Base-by-base conservation (phyloP, 805 yeast genomes). In the Ogataea allantospora region DNA sequence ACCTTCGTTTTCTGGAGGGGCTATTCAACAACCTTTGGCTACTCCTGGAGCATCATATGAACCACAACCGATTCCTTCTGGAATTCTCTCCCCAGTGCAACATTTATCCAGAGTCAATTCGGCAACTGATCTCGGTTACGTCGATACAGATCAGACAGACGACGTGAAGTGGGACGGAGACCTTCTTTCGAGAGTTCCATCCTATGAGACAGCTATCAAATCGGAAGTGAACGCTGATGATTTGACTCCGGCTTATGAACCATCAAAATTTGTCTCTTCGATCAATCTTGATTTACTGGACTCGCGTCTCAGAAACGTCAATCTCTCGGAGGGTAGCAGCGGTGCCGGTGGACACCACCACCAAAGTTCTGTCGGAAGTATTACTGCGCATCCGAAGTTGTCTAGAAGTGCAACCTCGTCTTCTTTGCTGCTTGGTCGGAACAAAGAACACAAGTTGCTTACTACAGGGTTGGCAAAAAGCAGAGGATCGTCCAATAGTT, bases 151-250 rank as follows among this genome's bases (percentile, higher is more conserved):
- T 4, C 39, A 63, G 20, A 20, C 28, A 7, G 44, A 42, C 3
- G 43, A 30, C 7, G 10, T 29, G 12, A 40, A 41, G 5, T 51
- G 55, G 55, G 51, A 47, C 29, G 50, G 46, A 8, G 35, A 40
- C 2, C 35, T 40, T 10, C 37, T 54, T 46, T 78, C 83, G 14
- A 66, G 77, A 33, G 96, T 91, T 6, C 98, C 98, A 0, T 79
- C 95, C 0, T 91, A 91, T 60, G 73, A 72, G 6, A 80, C 84
- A 21, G 97, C 98, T 0, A 62, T 88, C 58, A 75, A 74, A 51
- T 60, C 75, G 2, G 79, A 71, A 30, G 50, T 47, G 6, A 65
- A 62, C 5, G 72, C 66, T 3, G 73, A 67, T 14, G 77, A 74
- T 35, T 62, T 82, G 17, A 80, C 96, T 2, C 97, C 97, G 0